Percentiles rank a stretch among this genome's conserved stretches.
Conservation (phyloP, 495 filamentous ascomycete species). For the Penicillium arizonense region DNA sequence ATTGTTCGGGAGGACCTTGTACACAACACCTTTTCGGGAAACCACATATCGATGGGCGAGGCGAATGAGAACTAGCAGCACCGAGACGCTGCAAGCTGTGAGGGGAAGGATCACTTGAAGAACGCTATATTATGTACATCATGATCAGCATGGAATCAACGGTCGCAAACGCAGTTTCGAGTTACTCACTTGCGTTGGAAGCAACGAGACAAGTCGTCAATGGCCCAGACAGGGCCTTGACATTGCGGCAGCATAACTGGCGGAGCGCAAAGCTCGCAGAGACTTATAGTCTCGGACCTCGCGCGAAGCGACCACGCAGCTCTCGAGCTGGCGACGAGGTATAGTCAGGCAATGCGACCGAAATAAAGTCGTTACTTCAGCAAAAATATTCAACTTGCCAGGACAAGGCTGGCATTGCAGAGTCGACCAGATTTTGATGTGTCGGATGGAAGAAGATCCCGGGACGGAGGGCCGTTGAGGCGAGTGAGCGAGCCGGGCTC, state of each 20-base stretch:
- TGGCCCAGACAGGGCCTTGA: conserved; percentile 74
- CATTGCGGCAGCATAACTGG: conserved; percentile 70
- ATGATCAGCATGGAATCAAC: conserved; percentile 14
- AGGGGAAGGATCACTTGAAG: conserved; percentile 83
- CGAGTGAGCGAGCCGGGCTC: neutral
- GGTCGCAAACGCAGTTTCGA: conserved; percentile 3
- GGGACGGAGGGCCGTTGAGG: conserved; percentile 6
- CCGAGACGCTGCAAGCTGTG: conserved; percentile 63
- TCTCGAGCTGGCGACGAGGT: neutral
- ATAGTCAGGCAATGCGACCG: conserved; percentile 5
- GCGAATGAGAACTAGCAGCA: conserved; percentile 59
- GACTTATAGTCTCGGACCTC: conserved; percentile 14
- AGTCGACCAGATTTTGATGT: conserved; percentile 11
- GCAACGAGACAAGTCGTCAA: conserved; percentile 86
- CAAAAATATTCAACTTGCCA: conserved; percentile 17
- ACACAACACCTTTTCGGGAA: conserved; percentile 33
- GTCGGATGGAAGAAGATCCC: conserved; percentile 4
- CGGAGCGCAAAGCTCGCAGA: conserved; percentile 13
- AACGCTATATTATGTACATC: conserved; percentile 54
- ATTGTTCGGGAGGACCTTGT: conserved; percentile 37
- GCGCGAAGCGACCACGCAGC: conserved; percentile 3
- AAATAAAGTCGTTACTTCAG: neutral
- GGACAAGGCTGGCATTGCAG: conserved; percentile 31
- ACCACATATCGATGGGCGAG: conserved; percentile 50
- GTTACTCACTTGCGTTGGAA: conserved; percentile 76